phyloP scores from a whole-genome alignment of 768 basidiomycete genomes.

The Rossbeevera mucosa region DNA sequence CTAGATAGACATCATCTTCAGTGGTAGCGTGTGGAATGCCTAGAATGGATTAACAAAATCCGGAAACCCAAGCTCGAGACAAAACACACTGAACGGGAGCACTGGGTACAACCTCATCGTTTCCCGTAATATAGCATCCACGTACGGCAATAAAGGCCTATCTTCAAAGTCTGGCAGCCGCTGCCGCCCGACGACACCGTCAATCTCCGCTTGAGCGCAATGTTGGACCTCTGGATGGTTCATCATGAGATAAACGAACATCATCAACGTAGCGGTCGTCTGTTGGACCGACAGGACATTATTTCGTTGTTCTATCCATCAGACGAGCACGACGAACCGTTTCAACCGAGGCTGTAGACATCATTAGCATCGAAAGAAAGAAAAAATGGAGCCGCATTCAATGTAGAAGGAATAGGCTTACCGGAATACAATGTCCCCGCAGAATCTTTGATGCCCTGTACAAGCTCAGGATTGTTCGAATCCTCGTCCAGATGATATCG shows the following conservation, averaged over 20 bases:
- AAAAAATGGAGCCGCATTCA: too few relatives aligned
- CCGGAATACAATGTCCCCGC: background rate
- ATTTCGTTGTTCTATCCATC: background rate
- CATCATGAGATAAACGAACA: background rate
- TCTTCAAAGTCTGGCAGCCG: background rate
- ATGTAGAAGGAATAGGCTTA: background rate
- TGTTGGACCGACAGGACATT: background rate
- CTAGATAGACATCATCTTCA: background rate
- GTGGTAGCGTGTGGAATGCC: background rate
- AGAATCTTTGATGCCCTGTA: background rate
- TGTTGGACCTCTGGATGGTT: background rate
- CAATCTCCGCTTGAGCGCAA: background rate
- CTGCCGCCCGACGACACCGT: background rate
- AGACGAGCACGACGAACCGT: background rate
- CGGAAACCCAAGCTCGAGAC: background rate
- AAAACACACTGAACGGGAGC: background rate
- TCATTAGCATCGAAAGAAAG: background rate
- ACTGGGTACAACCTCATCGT: background rate
- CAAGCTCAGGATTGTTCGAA: background rate
- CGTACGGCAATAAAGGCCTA: background rate
- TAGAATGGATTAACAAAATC: background rate
- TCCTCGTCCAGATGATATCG: background rate
- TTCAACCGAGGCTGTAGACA: background rate
- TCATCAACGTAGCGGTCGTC: background rate
- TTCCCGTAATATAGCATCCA: background rate